phyloP scores from a whole-genome alignment of 805 yeast species.

The Saccharomycopsis fibuligera region DNA sequence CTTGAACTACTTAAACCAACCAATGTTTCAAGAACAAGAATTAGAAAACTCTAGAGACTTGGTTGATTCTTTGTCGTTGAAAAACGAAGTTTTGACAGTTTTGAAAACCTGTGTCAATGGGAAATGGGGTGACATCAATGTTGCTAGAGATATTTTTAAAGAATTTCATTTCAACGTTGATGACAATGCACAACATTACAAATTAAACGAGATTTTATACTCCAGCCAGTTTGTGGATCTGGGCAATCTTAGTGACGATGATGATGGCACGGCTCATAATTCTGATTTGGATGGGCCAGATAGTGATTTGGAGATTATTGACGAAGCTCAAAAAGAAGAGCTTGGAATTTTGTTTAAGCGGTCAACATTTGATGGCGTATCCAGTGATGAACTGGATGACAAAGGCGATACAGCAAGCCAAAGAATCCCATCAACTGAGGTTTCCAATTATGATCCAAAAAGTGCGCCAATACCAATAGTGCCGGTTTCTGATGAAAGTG shows the following conservation, averaged over 20 bases:
- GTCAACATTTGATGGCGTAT: too few relatives aligned
- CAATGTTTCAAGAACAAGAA: constrained; percentile 1
- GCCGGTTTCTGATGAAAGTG: too few relatives aligned
- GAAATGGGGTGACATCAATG: constrained; percentile 25
- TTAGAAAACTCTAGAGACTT: neutral
- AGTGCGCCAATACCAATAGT: too few relatives aligned
- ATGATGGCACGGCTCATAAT: too few relatives aligned
- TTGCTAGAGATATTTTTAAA: constrained; percentile 22
- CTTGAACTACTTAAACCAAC: neutral
- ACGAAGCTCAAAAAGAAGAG: too few relatives aligned
- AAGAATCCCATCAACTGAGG: too few relatives aligned
- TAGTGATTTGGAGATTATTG: neutral
- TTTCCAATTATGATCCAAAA: too few relatives aligned
- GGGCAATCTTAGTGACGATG: neutral
- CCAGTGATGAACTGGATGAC: too few relatives aligned
- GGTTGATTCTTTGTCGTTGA: neutral
- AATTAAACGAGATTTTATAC: constrained; percentile 1
- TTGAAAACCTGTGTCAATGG: constrained; percentile 23
- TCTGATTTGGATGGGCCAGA: neutral
- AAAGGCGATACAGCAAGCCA: too few relatives aligned
- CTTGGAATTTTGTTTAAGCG: too few relatives aligned
- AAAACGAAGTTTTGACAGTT: constrained; percentile 3
- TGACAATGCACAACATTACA: constrained; percentile 3
- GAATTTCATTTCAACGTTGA: constrained; percentile 9
- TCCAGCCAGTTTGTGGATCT: constrained; percentile 1